These are phyloP conservation scores for Corniculantispora saksenae DNA, from an alignment of 2,329 filamentous ascomycete species.

Conservation along the genomic window DNA sequence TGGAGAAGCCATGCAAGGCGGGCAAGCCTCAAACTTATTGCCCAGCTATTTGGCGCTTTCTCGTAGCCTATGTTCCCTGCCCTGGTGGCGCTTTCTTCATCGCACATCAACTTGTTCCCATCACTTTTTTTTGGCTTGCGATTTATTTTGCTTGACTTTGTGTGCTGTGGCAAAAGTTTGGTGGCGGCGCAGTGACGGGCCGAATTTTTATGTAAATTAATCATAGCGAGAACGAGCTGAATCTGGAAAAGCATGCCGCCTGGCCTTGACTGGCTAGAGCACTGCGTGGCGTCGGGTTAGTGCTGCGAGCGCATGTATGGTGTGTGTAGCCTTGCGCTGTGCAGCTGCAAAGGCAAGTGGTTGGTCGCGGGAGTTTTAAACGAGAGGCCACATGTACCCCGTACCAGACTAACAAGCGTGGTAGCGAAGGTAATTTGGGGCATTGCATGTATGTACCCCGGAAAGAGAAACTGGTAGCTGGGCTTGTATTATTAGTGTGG, in stretches of 20 bases:
- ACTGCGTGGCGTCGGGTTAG: not conserved
- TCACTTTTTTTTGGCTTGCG: no score
- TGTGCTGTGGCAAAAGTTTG: not conserved
- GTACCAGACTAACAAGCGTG: not conserved
- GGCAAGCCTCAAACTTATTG: not conserved
- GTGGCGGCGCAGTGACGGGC: not conserved
- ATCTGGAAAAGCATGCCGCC: not conserved
- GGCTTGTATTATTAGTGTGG: not conserved
- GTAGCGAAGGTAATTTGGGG: not conserved
- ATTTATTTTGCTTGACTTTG: no score
- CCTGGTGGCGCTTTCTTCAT: no score
- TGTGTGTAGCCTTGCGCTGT: not conserved
- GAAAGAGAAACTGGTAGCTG: not conserved
- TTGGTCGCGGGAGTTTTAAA: slow-evolving; percentile 1
- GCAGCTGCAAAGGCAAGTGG: not conserved
- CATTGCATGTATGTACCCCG: not conserved
- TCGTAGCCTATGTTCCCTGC: no score
- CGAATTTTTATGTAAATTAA: not conserved
- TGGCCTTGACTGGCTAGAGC: not conserved
- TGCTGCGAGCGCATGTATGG: not conserved
- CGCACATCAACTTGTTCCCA: no score
- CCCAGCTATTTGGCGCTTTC: no score
- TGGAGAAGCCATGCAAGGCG: not conserved
- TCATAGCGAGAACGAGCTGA: not conserved
- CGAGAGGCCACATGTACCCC: not conserved